Evolutionary conservation across 192 early-diverging fungal species (phyloP).

Genomic region (Pilaira anomala): DNA sequence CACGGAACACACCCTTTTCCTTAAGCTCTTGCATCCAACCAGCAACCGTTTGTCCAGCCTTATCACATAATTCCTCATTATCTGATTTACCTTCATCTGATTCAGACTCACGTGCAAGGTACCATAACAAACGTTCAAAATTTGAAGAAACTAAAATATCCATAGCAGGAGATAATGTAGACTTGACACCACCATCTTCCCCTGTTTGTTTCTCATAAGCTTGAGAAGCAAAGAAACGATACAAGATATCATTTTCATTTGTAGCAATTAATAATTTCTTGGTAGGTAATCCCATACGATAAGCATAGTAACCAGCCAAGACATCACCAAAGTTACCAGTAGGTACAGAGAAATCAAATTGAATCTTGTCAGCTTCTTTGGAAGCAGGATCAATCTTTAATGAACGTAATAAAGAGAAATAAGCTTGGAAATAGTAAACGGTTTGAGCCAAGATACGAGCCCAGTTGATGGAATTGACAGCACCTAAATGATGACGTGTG

Average conservation of each 20-base stretch:
- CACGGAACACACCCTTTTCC: conserved; percentile 66
- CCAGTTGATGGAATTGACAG: conserved; percentile 99
- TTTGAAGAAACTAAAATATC: conserved; percentile 95
- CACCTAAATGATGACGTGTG: conserved; percentile 74
- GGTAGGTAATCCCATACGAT: conserved; percentile 88
- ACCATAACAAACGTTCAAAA: conserved; percentile 97
- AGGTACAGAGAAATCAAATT: conserved; percentile 80
- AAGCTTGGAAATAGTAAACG: conserved; percentile 93
- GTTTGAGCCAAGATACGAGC: conserved; percentile 95
- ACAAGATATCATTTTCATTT: conserved; percentile 95
- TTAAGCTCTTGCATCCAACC: conserved; percentile 81
- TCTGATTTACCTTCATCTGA: conserved; percentile 32
- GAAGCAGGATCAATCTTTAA: conserved; percentile 48
- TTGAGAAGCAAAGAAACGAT: conserved; percentile 88
- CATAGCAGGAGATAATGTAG: conserved; percentile 94
- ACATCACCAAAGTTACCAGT: conserved; percentile 98
- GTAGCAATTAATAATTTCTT: conserved; percentile 85
- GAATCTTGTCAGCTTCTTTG: conserved; percentile 38
- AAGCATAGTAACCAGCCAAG: conserved; percentile 90
- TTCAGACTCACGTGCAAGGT: conserved; percentile 67
- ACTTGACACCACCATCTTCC: conserved; percentile 53
- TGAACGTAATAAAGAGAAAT: conserved; percentile 59
- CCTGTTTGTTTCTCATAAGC: conserved; percentile 75
- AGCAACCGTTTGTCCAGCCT: conserved; percentile 57
- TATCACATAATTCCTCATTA: conserved; percentile 26